phyloP scores from a whole-genome alignment of 768 basidiomycete species.

The Terana coerulea region DNA sequence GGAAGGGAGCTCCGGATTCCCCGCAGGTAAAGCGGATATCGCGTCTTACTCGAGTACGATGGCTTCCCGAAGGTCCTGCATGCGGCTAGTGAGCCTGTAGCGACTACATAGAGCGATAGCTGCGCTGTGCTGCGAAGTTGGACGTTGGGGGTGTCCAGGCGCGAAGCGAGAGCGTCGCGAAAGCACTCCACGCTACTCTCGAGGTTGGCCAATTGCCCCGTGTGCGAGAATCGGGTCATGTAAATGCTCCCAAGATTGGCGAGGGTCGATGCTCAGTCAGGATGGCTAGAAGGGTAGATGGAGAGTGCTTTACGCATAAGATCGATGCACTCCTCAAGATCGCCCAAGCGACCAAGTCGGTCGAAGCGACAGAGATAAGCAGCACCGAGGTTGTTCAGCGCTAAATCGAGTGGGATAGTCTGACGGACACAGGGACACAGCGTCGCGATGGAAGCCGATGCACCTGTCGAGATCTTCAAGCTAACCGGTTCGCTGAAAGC shows the following conservation, averaged over 20 bases:
- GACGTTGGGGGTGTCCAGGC: not conserved
- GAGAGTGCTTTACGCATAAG: not conserved
- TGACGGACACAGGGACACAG: not conserved
- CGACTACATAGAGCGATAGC: not conserved
- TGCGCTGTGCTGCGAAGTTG: not conserved
- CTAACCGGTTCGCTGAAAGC: not conserved
- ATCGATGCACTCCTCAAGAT: not conserved
- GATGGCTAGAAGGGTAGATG: not conserved
- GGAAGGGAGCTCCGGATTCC: too few relatives aligned
- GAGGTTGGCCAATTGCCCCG: not conserved
- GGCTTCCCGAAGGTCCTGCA: too few relatives aligned
- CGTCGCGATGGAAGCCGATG: not conserved
- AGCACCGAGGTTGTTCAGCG: not conserved
- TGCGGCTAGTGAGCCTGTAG: too few relatives aligned
- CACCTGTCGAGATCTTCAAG: not conserved
- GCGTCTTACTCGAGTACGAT: too few relatives aligned
- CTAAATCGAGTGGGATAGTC: not conserved
- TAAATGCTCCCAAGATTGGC: not conserved
- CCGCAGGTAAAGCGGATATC: too few relatives aligned
- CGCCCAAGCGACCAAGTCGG: not conserved
- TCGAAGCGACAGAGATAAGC: not conserved
- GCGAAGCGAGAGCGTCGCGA: not conserved
- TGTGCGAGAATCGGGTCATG: not conserved
- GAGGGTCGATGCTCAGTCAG: not conserved
- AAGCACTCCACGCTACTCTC: not conserved